Conservation (phyloP, 1,284 basidiomycete species). For the Ceratobasidium sp. region DNA sequence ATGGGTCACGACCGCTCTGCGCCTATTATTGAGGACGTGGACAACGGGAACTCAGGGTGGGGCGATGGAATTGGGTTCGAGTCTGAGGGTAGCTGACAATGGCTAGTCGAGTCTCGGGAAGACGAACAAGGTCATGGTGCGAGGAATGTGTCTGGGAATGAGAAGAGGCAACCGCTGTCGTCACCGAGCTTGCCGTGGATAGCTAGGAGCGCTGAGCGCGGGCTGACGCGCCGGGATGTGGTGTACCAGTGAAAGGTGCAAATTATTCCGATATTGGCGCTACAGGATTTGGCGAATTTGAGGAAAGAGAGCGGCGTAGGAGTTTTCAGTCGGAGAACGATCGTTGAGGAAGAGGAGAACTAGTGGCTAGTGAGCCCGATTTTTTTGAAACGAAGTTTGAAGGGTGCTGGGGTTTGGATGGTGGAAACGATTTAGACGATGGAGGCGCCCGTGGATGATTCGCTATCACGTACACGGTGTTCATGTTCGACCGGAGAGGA, state of each 20-base stretch:
- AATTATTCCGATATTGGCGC: constrained; percentile 14
- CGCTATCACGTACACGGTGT: background rate
- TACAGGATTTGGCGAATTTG: constrained; percentile 12
- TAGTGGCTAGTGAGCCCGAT: background rate
- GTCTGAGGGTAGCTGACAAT: background rate
- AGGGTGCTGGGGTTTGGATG: background rate
- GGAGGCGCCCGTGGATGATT: background rate
- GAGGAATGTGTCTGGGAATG: background rate
- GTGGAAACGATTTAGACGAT: background rate
- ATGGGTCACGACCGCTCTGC: constrained; percentile 26
- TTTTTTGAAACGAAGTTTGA: too few relatives aligned
- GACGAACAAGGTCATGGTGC: background rate
- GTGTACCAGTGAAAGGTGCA: constrained; percentile 29
- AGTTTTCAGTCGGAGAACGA: background rate
- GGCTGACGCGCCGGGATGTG: constrained; percentile 13
- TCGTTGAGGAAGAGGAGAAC: constrained; percentile 10
- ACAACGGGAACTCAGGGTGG: constrained; percentile 13
- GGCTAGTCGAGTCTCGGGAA: constrained; percentile 6
- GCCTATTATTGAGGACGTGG: constrained; percentile 6
- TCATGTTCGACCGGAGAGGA: constrained; percentile 13
- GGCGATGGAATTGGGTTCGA: constrained; percentile 5
- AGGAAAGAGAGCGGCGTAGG: background rate
- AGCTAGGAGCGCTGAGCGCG: constrained; percentile 19
- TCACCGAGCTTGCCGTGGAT: constrained; percentile 34
- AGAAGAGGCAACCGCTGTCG: constrained; percentile 17